Conservation (phyloP, 192 early-diverging fungal species). For the Fimicolochytrium jonesii region DNA sequence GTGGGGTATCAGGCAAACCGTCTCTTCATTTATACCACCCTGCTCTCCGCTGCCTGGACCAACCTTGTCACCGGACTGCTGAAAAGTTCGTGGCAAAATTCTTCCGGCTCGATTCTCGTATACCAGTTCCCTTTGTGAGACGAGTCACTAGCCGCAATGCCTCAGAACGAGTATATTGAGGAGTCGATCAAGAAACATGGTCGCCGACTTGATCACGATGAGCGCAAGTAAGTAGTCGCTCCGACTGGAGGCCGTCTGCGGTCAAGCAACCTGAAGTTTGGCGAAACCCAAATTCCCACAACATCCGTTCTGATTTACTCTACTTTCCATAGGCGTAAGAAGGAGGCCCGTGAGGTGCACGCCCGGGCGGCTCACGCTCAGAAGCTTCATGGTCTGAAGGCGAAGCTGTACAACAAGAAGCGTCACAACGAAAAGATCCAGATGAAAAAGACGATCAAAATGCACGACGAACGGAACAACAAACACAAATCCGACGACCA, state of each 20-base stretch:
- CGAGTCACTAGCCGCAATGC: too few species aligned
- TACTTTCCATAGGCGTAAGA: slow-evolving; percentile 80
- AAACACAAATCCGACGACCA: slow-evolving; percentile 86
- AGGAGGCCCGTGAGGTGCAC: slow-evolving; percentile 89
- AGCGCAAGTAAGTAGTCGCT: slow-evolving; percentile 70
- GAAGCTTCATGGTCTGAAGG: slow-evolving; percentile 95
- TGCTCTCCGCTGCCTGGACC: too few species aligned
- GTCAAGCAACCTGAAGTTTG: neutral
- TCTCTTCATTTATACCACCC: too few species aligned
- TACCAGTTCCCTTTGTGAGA: too few species aligned
- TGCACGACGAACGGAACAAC: slow-evolving; percentile 95
- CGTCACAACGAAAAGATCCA: slow-evolving; percentile 97
- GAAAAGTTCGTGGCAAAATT: too few species aligned
- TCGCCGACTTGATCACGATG: slow-evolving; percentile 89
- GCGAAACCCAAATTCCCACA: neutral
- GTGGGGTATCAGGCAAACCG: too few species aligned
- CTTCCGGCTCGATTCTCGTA: too few species aligned
- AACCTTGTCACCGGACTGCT: too few species aligned
- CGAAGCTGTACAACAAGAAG: slow-evolving; percentile 99
- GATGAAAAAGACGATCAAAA: slow-evolving; percentile 99
- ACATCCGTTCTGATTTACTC: neutral
- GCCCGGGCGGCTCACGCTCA: slow-evolving; percentile 87
- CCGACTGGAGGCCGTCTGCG: neutral
- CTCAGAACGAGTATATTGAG: slow-evolving; percentile 99
- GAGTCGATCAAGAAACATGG: slow-evolving; percentile 96